Percentiles rank a stretch among this genome's conserved stretches.
phyloP scores from a whole-genome alignment of 164 flowering plant genomes.

The Euptelea pleiosperma region DNA sequence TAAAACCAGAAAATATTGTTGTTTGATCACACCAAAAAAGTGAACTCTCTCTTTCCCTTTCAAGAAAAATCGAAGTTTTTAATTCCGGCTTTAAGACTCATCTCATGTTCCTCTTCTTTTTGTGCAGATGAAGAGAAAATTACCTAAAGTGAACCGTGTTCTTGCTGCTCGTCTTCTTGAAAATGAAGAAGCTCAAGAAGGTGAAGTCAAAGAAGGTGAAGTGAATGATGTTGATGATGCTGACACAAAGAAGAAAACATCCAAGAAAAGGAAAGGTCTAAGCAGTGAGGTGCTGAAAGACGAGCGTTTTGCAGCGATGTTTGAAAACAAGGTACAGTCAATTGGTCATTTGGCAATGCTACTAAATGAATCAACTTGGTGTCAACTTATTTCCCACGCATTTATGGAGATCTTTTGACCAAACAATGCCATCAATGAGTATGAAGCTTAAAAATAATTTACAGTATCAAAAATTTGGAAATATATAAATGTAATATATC shows the following conservation, averaged over 20 bases:
- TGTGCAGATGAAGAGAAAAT: constrained; percentile 59
- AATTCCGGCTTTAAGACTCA: neutral
- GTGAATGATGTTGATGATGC: constrained; percentile 33
- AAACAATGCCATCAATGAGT: neutral
- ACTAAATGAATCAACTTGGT: neutral
- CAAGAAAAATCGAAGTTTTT: neutral
- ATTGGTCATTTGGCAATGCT: constrained; percentile 2
- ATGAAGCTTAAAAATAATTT: too few species aligned
- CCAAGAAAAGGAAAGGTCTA: constrained; percentile 78
- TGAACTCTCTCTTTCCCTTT: too few species aligned
- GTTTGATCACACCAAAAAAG: too few species aligned
- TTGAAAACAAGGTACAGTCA: constrained; percentile 57
- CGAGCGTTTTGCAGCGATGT: constrained; percentile 58
- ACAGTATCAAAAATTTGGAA: too few species aligned
- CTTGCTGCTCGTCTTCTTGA: constrained; percentile 61
- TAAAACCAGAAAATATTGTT: too few species aligned
- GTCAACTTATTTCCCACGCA: neutral
- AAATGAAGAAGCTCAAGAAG: constrained; percentile 55
- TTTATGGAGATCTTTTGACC: neutral
- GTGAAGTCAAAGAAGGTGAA: constrained; percentile 35
- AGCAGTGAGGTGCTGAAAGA: constrained; percentile 59
- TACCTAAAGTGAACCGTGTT: constrained; percentile 77
- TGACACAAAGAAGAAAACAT: constrained; percentile 44
- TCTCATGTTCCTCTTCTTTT: neutral
- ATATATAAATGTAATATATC: too few species aligned